Percentiles rank a stretch among this genome's conserved stretches.
phyloP scores from a whole-genome alignment of 2,329 filamentous ascomycete species.

The Xylariaceae sp. region DNA sequence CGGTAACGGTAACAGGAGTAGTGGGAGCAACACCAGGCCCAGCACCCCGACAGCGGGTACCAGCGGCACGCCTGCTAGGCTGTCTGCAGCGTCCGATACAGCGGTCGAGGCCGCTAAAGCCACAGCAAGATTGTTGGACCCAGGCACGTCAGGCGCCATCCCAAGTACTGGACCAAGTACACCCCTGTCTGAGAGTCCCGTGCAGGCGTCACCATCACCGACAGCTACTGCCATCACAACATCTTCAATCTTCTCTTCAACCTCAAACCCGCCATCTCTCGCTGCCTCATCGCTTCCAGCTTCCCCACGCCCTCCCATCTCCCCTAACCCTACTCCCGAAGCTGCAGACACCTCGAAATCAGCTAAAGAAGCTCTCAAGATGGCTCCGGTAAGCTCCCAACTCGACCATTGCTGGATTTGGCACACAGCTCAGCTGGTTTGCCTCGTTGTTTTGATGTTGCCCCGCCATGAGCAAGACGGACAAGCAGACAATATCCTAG shows the following conservation, averaged over 20 bases:
- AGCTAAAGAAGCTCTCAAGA: constrained; percentile 37
- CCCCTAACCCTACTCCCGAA: constrained; percentile 19
- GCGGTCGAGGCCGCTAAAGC: constrained; percentile 9
- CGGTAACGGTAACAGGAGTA: constrained; percentile 9
- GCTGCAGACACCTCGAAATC: constrained; percentile 23
- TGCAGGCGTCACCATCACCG: constrained; percentile 21
- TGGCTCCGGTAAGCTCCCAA: constrained; percentile 49
- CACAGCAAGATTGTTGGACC: constrained; percentile 9
- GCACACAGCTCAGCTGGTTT: constrained; percentile 3
- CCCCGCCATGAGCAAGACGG: constrained; percentile 6
- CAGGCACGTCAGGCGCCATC: too few species aligned
- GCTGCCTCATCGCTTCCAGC: constrained; percentile 28
- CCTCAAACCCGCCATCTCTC: constrained; percentile 26
- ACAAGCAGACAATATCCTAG: too few species aligned
- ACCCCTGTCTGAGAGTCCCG: constrained; percentile 28
- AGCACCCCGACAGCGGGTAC: constrained; percentile 11
- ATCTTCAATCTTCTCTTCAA: constrained; percentile 18
- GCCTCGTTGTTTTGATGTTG: constrained; percentile 2
- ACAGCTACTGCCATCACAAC: constrained; percentile 19
- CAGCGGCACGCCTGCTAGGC: too few species aligned
- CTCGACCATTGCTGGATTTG: constrained; percentile 11
- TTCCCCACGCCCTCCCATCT: constrained; percentile 30
- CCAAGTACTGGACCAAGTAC: constrained; percentile 21
- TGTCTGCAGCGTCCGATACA: constrained; percentile 17
- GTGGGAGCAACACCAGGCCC: constrained; percentile 13